These are phyloP conservation scores for Fulvia fulva DNA, from an alignment of 2,329 filamentous ascomycete species.

Conservation along the genomic window DNA sequence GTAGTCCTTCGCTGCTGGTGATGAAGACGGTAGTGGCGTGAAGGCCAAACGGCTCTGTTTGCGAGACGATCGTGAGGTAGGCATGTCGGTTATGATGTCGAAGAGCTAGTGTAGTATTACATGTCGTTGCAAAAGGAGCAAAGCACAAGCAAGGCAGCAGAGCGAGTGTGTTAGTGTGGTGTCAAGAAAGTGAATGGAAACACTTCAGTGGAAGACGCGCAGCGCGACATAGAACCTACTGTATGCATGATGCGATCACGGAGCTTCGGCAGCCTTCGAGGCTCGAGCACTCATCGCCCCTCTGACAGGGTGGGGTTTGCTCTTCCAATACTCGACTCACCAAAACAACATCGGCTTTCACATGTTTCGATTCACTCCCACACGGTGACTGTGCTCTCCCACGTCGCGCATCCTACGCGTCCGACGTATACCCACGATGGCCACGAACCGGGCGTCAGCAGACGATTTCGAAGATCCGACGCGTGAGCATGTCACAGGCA, in stretches of 20 bases:
- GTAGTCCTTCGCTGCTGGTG: slow-evolving; percentile 34
- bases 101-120: neutral
- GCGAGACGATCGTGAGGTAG: slow-evolving; percentile 16
- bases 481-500: slow-evolving; percentile 13
- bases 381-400: neutral
- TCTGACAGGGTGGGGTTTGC: neutral
- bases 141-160: neutral
- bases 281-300: too few relatives aligned
- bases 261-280: neutral
- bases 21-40: slow-evolving; percentile 40
- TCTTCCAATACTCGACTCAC: neutral
- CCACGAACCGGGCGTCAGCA: slow-evolving; percentile 12
- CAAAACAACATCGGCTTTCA: neutral
- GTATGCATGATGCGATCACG: neutral
- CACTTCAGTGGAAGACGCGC: neutral
- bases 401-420: neutral
- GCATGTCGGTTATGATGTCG: slow-evolving; percentile 1
- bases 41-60: slow-evolving; percentile 43
- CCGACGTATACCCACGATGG: slow-evolving; percentile 5
- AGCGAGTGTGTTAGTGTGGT: neutral
- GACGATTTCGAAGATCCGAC: slow-evolving; percentile 18
- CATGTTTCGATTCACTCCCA: neutral
- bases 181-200: neutral
- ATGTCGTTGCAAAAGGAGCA: neutral
- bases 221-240: too few relatives aligned